phyloP scores from a whole-genome alignment of 2,329 filamentous ascomycete genomes.

The Metarhizium rileyi region DNA sequence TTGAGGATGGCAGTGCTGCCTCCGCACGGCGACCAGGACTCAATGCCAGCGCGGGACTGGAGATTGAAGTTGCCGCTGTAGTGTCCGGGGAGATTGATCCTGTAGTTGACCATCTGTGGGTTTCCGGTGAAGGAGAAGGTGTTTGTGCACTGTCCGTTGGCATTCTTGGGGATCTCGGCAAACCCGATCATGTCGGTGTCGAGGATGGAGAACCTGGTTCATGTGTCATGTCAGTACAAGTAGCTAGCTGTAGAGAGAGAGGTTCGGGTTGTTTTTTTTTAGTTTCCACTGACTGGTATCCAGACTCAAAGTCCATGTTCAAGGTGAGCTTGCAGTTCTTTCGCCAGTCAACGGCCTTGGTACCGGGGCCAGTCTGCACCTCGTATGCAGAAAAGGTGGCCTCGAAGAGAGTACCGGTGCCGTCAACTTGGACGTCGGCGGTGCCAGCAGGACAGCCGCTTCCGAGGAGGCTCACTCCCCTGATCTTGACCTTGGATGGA shows the following conservation, averaged over 20 bases:
- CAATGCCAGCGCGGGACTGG: slow-evolving; percentile 11
- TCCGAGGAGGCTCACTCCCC: slow-evolving; percentile 14
- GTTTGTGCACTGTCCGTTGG: slow-evolving; percentile 14
- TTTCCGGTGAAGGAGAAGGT: slow-evolving; percentile 18
- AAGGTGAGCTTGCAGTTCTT: slow-evolving; percentile 19
- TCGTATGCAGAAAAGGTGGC: slow-evolving; percentile 17
- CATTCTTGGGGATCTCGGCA: slow-evolving; percentile 15
- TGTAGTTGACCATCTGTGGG: slow-evolving; percentile 12
- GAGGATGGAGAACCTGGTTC: slow-evolving; percentile 17
- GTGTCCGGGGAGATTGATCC: slow-evolving; percentile 10
- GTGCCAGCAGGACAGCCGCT: slow-evolving; percentile 15
- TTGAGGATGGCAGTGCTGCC: slow-evolving; percentile 19
- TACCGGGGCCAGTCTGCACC: slow-evolving; percentile 15
- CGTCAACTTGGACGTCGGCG: slow-evolving; percentile 16
- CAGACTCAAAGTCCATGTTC: slow-evolving; percentile 15
- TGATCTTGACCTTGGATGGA: slow-evolving; percentile 11
- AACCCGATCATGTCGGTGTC: slow-evolving; percentile 18
- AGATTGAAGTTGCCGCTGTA: slow-evolving; percentile 15
- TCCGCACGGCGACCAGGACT: slow-evolving; percentile 16
- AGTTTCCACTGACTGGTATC: slow-evolving; percentile 18
- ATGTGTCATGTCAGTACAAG: too few species aligned
- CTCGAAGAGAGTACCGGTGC: slow-evolving; percentile 15
- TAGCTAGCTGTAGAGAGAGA: neutral
- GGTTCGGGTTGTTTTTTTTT: too few species aligned
- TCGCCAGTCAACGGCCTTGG: slow-evolving; percentile 14